Base-by-base conservation (phyloP, 208 protist species). In the Naegleria gruberi region DNA sequence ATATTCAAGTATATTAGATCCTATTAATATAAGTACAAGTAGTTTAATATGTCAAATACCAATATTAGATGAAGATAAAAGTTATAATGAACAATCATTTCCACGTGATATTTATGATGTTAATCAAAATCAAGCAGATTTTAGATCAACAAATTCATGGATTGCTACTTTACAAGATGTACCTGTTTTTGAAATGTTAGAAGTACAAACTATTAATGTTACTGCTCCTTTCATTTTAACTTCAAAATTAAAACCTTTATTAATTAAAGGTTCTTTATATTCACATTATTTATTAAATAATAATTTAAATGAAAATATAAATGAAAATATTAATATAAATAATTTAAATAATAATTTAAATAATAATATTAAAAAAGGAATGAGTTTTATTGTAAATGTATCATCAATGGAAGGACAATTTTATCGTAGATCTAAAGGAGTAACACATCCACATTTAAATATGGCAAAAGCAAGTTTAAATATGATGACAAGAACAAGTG, bases 341-440 rank as follows among this genome's bases (percentile, higher is more conserved):
- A n/a, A n/a, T n/a, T 23, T 19, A 19, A 65, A 4, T 3, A 65
- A 4, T 23, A 65, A 65, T 65, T 23, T 19, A 30, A 65, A 4
- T 19, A 10, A 65, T 65, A 23, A 65, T 30, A n/a, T n/a, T n/a
- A n/a, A n/a, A n/a, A n/a, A n/a, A n/a, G 19, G 19, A 65, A 65
- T 65, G 51, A 65, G 51, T 23, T 65, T 65, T 65, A 96, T 99
- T 88, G 97, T 99, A 90, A 99, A 99, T 91, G 98, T 99, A 26
- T 97, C 94, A 30, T 97, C 97, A 41, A 99, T 99, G 98, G 98
- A 99, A 91, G 98, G 97, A 34, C 96, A 97, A 94, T 98, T 98
- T 92, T 97, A 98, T 81, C 10, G 37, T 2, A 7, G 23, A n/a
- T 65, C 26, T 17, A 91, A 90, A 65, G 17, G 40, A n/a, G 8